These are phyloP conservation scores for Berkeleyomyces basicola DNA, from an alignment of 2,329 filamentous ascomycete species.

Conservation along the genomic window DNA sequence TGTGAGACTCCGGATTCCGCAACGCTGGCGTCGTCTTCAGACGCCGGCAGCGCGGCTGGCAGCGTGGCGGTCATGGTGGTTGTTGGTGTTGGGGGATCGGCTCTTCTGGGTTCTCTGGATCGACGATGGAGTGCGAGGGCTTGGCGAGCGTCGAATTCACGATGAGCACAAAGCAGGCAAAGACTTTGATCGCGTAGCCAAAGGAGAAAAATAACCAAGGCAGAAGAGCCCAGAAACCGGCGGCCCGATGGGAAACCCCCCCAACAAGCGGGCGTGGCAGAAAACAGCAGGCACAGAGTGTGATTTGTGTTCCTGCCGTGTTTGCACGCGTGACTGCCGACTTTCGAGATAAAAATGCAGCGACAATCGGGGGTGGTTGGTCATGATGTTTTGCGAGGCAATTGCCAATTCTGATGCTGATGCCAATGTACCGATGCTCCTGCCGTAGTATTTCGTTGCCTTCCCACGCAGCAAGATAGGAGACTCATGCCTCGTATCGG, in stretches of 20 bases:
- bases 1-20: too few species aligned
- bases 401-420: slow-evolving; percentile 4
- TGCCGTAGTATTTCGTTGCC: background rate
- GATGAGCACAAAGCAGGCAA: background rate
- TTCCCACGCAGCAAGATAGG: background rate
- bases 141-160: background rate
- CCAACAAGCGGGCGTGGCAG: background rate
- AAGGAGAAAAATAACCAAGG: background rate
- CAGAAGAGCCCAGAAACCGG: too few species aligned
- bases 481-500: background rate
- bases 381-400: background rate
- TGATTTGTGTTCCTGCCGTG: background rate
- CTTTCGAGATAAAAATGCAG: too few species aligned
- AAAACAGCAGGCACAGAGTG: background rate
- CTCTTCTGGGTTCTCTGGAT: background rate
- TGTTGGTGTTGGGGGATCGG: background rate
- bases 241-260: background rate
- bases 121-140: background rate
- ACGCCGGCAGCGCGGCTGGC: background rate
- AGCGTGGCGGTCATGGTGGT: background rate
- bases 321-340: background rate
- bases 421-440: background rate
- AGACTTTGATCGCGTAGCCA: background rate
- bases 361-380: background rate
- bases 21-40: too few species aligned